phyloP scores from a whole-genome alignment of 805 yeast genomes.

The Priceomyces medius region DNA sequence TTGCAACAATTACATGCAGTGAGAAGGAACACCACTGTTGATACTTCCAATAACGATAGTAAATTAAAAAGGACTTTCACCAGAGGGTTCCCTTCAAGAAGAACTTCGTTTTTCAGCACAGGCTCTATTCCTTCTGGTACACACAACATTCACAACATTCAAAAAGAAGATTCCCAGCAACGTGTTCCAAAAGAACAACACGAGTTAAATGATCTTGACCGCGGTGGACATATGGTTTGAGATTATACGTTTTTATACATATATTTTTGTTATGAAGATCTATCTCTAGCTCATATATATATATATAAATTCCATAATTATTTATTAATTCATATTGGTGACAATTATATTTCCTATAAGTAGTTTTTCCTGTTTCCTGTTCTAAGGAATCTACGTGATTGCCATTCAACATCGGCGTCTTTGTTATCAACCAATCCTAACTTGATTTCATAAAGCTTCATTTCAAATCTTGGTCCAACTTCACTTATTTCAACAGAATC shows the following conservation, averaged over 20 bases:
- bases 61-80: constrained; percentile 11
- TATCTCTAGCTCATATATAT: background rate
- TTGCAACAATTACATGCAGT: constrained; percentile 54
- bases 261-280: too few relatives aligned
- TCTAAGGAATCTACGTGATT: constrained; percentile 85
- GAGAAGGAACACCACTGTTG: constrained; percentile 28
- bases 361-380: constrained; percentile 96
- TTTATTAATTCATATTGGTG: too few relatives aligned
- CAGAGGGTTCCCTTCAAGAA: constrained; percentile 3
- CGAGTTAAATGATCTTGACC: background rate
- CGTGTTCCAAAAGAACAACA: background rate
- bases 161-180: background rate
- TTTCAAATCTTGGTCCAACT: constrained; percentile 97
- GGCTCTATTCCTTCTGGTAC: background rate
- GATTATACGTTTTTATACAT: background rate
- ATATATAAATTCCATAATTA: background rate
- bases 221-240: too few relatives aligned
- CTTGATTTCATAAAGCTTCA: constrained; percentile 85
- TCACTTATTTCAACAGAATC: constrained; percentile 92
- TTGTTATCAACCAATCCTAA: constrained; percentile 91
- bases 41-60: constrained; percentile 24
- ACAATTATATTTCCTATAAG: constrained; percentile 28
- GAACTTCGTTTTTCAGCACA: constrained; percentile 5
- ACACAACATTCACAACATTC: background rate
- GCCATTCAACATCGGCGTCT: constrained; percentile 99